phyloP scores from a whole-genome alignment of 257 asterid genomes.

The Solanum gracilifrons region DNA sequence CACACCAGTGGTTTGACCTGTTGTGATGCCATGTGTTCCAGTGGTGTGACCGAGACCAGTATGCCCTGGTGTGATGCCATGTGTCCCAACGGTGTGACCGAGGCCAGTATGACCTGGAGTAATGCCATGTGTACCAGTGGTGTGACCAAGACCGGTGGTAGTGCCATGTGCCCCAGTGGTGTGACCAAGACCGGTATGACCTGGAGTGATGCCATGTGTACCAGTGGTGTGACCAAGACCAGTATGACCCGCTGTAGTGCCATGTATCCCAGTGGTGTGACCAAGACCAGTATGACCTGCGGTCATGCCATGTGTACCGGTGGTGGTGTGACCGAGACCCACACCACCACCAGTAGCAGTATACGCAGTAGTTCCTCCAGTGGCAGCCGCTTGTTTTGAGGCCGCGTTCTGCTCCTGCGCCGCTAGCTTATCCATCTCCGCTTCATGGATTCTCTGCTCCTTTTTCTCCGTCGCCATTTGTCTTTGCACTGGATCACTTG shows the following conservation, averaged over 20 bases:
- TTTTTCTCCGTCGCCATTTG: constrained; percentile 22
- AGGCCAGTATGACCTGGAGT: background rate
- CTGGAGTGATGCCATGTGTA: too few relatives aligned
- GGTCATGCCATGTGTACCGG: background rate
- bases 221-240: too few relatives aligned
- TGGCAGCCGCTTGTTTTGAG: background rate
- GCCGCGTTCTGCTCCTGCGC: constrained; percentile 10
- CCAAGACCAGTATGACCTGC: background rate
- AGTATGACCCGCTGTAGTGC: too few relatives aligned
- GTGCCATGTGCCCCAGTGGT: background rate
- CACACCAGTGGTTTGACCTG: too few relatives aligned
- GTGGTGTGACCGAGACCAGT: background rate
- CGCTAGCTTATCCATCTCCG: constrained; percentile 19
- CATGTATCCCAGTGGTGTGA: background rate
- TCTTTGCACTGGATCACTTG: constrained; percentile 20
- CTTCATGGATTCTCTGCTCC: constrained; percentile 6
- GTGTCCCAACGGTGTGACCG: background rate
- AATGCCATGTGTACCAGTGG: background rate
- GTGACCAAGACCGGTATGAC: too few relatives aligned
- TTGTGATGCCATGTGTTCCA: background rate
- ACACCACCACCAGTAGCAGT: background rate
- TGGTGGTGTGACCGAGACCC: background rate
- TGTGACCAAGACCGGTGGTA: background rate
- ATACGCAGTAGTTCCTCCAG: background rate
- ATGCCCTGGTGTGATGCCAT: background rate